Evolutionary conservation across 768 basidiomycete genomes (phyloP), one percentile per base, ranked within the genome.

Genomic region (Boletus sp.): DNA sequence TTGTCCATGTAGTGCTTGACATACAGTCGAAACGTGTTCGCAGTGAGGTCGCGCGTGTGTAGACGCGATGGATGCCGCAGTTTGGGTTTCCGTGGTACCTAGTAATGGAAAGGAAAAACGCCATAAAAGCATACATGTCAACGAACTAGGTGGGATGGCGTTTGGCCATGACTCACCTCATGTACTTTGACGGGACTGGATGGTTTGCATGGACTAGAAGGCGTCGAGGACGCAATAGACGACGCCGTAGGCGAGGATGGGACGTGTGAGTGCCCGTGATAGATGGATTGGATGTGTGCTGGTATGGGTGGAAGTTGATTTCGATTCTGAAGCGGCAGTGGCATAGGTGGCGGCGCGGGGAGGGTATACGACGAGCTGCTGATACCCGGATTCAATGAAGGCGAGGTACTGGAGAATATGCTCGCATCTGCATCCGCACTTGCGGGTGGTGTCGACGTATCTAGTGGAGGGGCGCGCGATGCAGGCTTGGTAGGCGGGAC

Each of bases 1-100:
- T 85, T 76, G 62, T 89, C 83, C 86, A 92, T 87, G 70, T 84
- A 92, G 61, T 91, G 86, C 61, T 89, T 90, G 57, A 92, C 61
- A 62, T 92, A 90, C 39, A 89, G 80, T 11, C 86, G 80, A 67
- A 92, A 89, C 0, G 84, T 87, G 57, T 86, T 86, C 4, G 76
- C 80, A 2, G 83, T 91, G 29, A 92, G 81, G 54, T 91, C 87
- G 18, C 77, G 76, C 0, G 83, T 80, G 54, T 80, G 86, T 29
- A 92, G 73, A 40, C 86, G 80, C 0, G 85, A 84, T 1, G 90
- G 90, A 69, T 92, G 89, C 45, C 88, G 86, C 45, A 92, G 74
- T 65, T 81, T 84, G 5, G 76, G 66, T 18, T 73, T 75, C 4
- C 62, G n/a, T 17, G 50, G 42, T 8, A 32, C 35, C 59, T 64